phyloP scores from a whole-genome alignment of 208 protist species.

The Leishmania tarentolae region DNA sequence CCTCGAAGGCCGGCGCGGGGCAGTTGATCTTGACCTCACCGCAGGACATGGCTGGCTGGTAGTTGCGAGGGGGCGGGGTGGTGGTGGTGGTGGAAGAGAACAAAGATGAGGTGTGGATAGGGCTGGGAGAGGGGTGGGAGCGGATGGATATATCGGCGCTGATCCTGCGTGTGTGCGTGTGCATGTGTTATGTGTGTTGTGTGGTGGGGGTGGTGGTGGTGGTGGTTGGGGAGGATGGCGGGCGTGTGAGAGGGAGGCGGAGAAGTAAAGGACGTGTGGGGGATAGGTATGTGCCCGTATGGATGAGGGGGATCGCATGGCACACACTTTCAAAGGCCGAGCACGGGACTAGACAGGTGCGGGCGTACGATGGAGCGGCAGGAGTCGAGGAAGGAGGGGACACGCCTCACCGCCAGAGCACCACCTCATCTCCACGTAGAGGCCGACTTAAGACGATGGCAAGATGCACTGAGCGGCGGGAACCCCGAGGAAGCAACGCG shows the following conservation, averaged over 20 bases:
- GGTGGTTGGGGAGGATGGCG: background rate
- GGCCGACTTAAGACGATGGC: background rate
- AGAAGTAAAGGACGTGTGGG: background rate
- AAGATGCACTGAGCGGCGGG: background rate
- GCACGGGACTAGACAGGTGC: background rate
- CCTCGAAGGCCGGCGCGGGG: conserved; percentile 90
- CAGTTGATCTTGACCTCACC: conserved; percentile 46
- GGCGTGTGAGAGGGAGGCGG: background rate
- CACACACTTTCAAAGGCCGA: background rate
- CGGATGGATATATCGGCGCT: too few relatives aligned
- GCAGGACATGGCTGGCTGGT: conserved; percentile 5
- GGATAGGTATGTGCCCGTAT: background rate
- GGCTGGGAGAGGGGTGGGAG: background rate
- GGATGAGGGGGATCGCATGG: background rate
- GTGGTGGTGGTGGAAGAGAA: background rate
- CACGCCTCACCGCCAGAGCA: background rate
- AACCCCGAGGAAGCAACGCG: background rate
- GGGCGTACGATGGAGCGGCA: background rate
- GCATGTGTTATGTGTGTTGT: background rate
- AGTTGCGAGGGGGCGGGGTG: background rate
- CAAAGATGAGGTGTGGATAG: background rate
- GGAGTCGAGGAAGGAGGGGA: background rate
- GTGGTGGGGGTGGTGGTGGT: background rate
- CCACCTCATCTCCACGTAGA: background rate
- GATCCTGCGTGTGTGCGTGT: background rate